These are phyloP conservation scores for Phaffomyces thermotolerans DNA, from an alignment of 805 yeast genomes.

Conservation along the genomic window DNA sequence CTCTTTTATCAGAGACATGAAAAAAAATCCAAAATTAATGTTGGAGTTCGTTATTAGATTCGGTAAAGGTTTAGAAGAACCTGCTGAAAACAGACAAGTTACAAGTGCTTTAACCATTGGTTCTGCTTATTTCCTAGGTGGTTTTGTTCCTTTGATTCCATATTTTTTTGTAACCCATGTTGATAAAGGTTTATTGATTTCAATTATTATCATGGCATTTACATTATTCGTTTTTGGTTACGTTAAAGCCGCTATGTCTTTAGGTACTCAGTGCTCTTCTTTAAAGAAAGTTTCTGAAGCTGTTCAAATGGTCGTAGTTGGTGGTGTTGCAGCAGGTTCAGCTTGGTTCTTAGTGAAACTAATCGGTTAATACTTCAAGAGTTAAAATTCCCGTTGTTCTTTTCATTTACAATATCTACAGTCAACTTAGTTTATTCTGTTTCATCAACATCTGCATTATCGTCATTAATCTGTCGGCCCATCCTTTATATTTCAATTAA, in stretches of 20 bases:
- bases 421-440: background rate
- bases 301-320: slow-evolving; percentile 85
- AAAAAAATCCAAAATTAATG: slow-evolving; percentile 68
- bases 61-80: slow-evolving; percentile 93
- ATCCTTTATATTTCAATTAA: too few species aligned
- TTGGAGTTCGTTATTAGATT: slow-evolving; percentile 81
- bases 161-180: slow-evolving; percentile 80
- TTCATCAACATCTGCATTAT: background rate
- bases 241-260: slow-evolving; percentile 74
- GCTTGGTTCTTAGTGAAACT: slow-evolving; percentile 89
- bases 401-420: background rate
- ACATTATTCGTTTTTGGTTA: slow-evolving; percentile 86
- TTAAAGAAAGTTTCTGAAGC: slow-evolving; percentile 68
- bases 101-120: slow-evolving; percentile 90
- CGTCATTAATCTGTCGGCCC: background rate
- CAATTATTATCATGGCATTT: slow-evolving; percentile 74
- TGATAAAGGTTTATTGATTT: slow-evolving; percentile 63
- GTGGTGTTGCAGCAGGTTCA: slow-evolving; percentile 95
- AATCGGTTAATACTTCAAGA: slow-evolving; percentile 40
- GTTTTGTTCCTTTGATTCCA: slow-evolving; percentile 85
- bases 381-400: background rate
- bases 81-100: slow-evolving; percentile 85
- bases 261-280: slow-evolving; percentile 68
- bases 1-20: slow-evolving; percentile 70
- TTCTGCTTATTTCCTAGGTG: slow-evolving; percentile 81